Conservation (phyloP, 371 early-diverging fungal genomes). For the Circinella umbellata region DNA sequence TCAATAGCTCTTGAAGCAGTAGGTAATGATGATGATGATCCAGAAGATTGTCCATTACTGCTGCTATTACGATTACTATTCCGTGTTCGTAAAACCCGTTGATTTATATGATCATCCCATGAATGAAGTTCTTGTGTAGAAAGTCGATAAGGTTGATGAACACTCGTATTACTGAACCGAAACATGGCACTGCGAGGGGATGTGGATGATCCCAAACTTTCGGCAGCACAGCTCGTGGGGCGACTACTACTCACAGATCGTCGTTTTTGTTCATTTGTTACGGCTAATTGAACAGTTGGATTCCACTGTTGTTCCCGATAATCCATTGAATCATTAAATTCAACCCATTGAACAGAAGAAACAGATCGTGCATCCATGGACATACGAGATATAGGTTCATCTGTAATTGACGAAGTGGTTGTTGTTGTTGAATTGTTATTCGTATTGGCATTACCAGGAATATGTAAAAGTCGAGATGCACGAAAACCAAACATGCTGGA, state of each 20-base stretch:
- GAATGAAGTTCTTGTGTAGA: constrained; percentile 11
- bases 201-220: constrained; percentile 7
- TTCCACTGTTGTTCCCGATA: constrained; percentile 30
- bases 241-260: constrained; percentile 17
- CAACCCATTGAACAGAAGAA: constrained; percentile 44
- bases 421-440: too few relatives aligned
- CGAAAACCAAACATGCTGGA: constrained; percentile 23
- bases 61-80: too few relatives aligned
- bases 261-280: constrained; percentile 28
- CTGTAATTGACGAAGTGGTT: neutral
- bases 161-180: constrained; percentile 1
- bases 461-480: constrained; percentile 24
- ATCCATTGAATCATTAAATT: constrained; percentile 46
- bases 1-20: neutral
- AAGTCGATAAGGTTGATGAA: constrained; percentile 8
- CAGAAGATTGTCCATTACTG: neutral
- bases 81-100: neutral
- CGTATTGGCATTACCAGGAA: constrained; percentile 1
- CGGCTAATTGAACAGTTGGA: constrained; percentile 31
- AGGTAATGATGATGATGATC: neutral
- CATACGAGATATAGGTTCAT: constrained; percentile 9
- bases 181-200: constrained; percentile 9
- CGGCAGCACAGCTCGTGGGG: constrained; percentile 19
- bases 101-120: constrained; percentile 14
- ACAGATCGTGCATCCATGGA: constrained; percentile 38